phyloP scores from a whole-genome alignment of 192 early-diverging fungal genomes.

The Phlyctochytrium planicorne region DNA sequence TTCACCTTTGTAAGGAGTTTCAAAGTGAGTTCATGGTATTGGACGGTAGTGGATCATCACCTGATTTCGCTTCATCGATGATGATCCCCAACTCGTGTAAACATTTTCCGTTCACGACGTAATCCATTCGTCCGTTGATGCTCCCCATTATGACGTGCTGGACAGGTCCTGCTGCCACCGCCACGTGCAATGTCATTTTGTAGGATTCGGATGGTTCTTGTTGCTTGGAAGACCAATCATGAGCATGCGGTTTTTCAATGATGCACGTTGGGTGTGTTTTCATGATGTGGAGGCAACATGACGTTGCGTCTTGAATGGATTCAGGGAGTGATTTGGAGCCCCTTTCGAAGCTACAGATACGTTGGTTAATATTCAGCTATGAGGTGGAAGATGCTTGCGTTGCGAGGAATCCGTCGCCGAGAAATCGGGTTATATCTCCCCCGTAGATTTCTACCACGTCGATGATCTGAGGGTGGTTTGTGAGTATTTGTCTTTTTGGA shows the following conservation, averaged over 20 bases:
- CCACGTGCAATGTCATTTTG: not conserved
- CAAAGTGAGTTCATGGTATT: too few species aligned
- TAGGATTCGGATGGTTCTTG: not conserved
- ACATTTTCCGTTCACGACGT: not conserved
- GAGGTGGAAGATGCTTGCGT: not conserved
- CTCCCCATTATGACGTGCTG: not conserved
- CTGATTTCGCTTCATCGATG: conserved; percentile 7
- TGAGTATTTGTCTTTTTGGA: not conserved
- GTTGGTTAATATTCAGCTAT: too few species aligned
- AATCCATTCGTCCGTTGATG: not conserved
- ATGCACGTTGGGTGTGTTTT: not conserved
- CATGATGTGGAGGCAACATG: conserved; percentile 8
- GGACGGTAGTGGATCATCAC: not conserved
- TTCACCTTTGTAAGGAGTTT: not conserved
- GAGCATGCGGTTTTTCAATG: not conserved
- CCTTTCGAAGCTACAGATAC: too few species aligned
- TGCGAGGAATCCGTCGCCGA: conserved; percentile 4
- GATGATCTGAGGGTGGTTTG: not conserved
- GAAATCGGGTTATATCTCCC: not conserved
- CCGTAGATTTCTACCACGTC: not conserved
- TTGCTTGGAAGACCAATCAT: too few species aligned
- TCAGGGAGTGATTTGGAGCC: conserved; percentile 3
- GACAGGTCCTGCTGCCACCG: not conserved
- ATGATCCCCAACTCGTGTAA: not conserved
- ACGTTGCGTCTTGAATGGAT: not conserved